phyloP scores from a whole-genome alignment of 2,329 filamentous ascomycete species.

The Exophiala dermatitidis region DNA sequence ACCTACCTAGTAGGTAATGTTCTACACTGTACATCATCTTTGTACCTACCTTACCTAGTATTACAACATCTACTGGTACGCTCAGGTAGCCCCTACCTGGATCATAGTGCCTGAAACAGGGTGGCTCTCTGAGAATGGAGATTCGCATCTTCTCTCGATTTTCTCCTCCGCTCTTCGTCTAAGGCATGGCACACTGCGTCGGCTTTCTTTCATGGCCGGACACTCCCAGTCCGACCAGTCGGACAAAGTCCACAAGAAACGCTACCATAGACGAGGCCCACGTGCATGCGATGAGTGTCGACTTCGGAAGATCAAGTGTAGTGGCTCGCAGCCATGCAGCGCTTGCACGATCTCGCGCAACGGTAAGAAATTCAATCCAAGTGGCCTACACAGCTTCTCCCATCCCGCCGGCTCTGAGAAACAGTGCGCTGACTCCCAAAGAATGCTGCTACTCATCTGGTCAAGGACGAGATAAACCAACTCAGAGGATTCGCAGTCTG shows the following conservation, averaged over 20 bases:
- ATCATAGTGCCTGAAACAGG: no score
- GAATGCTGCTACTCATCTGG: constrained; percentile 21
- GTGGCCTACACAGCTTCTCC: not conserved
- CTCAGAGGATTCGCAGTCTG: constrained; percentile 22
- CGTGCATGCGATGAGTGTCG: constrained; percentile 24
- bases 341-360: constrained; percentile 16
- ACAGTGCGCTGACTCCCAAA: constrained; percentile 4
- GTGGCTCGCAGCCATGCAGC: constrained; percentile 18
- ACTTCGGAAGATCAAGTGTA: constrained; percentile 23
- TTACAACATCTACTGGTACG: no score
- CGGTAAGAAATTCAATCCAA: constrained; percentile 7
- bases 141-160: no score
- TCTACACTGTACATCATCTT: no score
- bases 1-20: no score
- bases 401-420: not conserved
- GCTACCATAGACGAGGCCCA: constrained; percentile 17
- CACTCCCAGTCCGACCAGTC: not conserved
- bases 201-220: constrained; percentile 5
- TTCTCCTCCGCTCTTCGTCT: no score
- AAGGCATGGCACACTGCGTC: no score
- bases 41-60: no score
- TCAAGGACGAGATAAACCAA: constrained; percentile 18
- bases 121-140: no score
- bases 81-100: no score
- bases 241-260: constrained; percentile 11